phyloP scores from a whole-genome alignment of 306 rosid species.

The Sindora glabra region DNA sequence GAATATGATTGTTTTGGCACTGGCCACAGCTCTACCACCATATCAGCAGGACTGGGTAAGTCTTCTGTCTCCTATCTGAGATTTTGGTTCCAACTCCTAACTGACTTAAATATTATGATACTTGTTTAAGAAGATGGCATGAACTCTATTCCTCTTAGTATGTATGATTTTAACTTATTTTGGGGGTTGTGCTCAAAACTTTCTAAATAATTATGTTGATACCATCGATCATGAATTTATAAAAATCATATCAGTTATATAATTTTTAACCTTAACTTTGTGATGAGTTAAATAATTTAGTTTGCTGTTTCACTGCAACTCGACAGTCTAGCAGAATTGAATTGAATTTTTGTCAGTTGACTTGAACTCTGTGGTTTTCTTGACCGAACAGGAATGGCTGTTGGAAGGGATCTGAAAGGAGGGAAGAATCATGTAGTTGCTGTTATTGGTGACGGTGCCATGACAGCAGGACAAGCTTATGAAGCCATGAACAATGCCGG shows the following conservation, averaged over 20 bases:
- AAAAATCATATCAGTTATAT: too few species aligned
- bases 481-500: constrained; percentile 99
- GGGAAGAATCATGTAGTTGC: constrained; percentile 68
- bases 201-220: too few species aligned
- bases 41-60: constrained; percentile 95
- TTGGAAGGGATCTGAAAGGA: constrained; percentile 90
- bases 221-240: too few species aligned
- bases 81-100: background rate
- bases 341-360: constrained; percentile 13
- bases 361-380: constrained; percentile 11
- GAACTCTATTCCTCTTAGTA: too few species aligned
- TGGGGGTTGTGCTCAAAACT: too few species aligned
- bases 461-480: constrained; percentile 99
- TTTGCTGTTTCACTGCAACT: background rate
- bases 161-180: too few species aligned
- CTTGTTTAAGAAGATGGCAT: too few species aligned
- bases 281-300: too few species aligned
- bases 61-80: constrained; percentile 10
- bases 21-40: constrained; percentile 98
- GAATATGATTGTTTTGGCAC: constrained; percentile 90
- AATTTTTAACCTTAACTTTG: too few species aligned
- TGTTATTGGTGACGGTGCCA: constrained; percentile 95
- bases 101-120: too few species aligned
- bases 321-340: too few species aligned
- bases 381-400: constrained; percentile 81